Base-by-base conservation (phyloP, 2,329 filamentous ascomycete genomes). In the Pseudogymnoascus sp. region DNA sequence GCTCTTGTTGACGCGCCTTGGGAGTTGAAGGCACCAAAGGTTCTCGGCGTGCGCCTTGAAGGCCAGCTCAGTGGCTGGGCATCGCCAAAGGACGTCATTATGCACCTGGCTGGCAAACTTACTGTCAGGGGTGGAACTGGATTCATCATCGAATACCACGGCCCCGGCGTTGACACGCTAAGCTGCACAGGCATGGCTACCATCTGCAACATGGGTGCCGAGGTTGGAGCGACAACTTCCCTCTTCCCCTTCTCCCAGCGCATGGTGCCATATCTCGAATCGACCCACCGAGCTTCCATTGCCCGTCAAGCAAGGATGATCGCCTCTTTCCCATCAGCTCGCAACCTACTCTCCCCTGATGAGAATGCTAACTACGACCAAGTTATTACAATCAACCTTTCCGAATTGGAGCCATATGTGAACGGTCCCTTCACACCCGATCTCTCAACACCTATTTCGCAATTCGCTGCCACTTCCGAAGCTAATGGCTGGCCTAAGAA, bases 401-500 rank as follows among this genome's bases (percentile, higher is more conserved):
- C 90, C 2, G 85, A 86, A 66, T 86, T 97, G 21, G 95, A 99
- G 77, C 95, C 95, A 14, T 90, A 97, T 75, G 91, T 99, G 78
- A 99, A 97, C 77, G 95, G 95, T 1, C 95, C 95, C 40, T 96
- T 96, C 76, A 99, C 95, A 0, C 95, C 95, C 1, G 95, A 99
- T 75, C 82, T 99, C 68, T 95, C 93, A 3, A 97, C 92, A 0
- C 93, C 95, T 4, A 79, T 99, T 63, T 97, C 93, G 60, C 83
- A 88, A 73, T 99, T 99, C 80, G 91, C 92, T 73, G 83, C 90
- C 64, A 87, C 89, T 1, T 91, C 97, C 21, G 83, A 89, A 76
- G 83, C 88, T 70, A 91, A 97, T 76, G 80, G 89, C 61, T 99
- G 95, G 95, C 95, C 95, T 1, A 85, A 90, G 73, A 91, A 88